Evolutionary conservation across 2,329 filamentous ascomycete genomes (phyloP), one percentile per base, ranked within the genome.

Genomic region (Ophiognomonia clavigignenti-juglandacearum): DNA sequence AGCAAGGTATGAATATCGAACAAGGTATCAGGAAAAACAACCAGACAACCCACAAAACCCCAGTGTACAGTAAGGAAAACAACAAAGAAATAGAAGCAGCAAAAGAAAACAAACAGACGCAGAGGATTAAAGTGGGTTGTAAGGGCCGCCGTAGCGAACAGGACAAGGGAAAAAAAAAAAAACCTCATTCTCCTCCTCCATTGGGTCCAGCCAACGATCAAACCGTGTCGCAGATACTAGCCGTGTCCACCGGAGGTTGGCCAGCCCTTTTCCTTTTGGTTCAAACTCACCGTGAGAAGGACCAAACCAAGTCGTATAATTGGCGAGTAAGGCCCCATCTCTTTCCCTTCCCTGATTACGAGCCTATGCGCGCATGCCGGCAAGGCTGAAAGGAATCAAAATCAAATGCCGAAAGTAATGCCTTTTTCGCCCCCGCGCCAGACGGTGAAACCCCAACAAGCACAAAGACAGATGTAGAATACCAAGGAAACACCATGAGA

Each of bases 21-120:
- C 75, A 78, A 78, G 74, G 75, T 78, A 78, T 78, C 72, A 73
- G 71, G 67, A 61, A 65, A 58, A 60, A 57, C 54, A 55, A 48
- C 45, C 55, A 39, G 45, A 56, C 53, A 53, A n/a, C 34, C 11
- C 34, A 19, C 16, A 36, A 36, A 9, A 20, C 19, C 16, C 16
- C 34, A 36, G 16, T 10, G 34, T 56, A 43, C 49, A 43, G 29
- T 20, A 47, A 41, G 18, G 46, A 41, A 37, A 54, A 56, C 53
- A 57, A 55, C 48, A 53, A 53, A 53, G 56, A 46, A 51, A 50
- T 16, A 53, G 36, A 56, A 66, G 70, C 64, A 37, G 42, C 24
- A 47, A 48, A 22, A 48, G 41, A 42, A 45, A 65, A 66, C 61
- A 60, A 57, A 29, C 14, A 32, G 49, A 53, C 53, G 53, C 46